Conservation (phyloP, 768 basidiomycete species). For the Pleurotus ostreatus region DNA sequence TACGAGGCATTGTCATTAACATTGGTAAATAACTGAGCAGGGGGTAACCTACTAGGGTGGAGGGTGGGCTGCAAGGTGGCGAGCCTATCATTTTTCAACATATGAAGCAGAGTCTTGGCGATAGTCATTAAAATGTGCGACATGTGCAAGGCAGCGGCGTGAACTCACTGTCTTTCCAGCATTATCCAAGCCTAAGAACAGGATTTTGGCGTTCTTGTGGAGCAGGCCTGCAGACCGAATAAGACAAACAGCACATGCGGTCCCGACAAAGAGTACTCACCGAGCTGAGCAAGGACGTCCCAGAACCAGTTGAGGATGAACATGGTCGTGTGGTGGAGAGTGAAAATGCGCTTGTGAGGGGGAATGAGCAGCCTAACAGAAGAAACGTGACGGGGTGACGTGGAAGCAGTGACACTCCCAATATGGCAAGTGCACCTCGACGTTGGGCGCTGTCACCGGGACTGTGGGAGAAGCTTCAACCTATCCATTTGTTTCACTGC, state of each 20-base stretch:
- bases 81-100: constrained; percentile 98
- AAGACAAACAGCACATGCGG: neutral
- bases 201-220: constrained; percentile 99
- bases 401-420: constrained; percentile 5
- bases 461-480: neutral
- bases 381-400: constrained; percentile 7
- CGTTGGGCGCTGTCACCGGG: neutral
- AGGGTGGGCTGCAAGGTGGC: constrained; percentile 97
- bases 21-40: constrained; percentile 8
- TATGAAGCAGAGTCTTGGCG: constrained; percentile 86
- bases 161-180: constrained; percentile 92
- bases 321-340: constrained; percentile 38
- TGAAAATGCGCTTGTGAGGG: neutral
- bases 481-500: no score
- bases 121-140: constrained; percentile 1
- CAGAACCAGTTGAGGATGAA: constrained; percentile 95
- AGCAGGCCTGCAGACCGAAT: constrained; percentile 54
- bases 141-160: neutral
- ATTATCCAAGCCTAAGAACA: constrained; percentile 98
- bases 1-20: constrained; percentile 26
- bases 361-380: neutral
- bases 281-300: constrained; percentile 91
- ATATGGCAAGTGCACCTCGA: neutral
- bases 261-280: constrained; percentile 39
- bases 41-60: constrained; percentile 76